Conservation (phyloP, 805 yeast species). For the Sugiyamaella qingdaonensis region DNA sequence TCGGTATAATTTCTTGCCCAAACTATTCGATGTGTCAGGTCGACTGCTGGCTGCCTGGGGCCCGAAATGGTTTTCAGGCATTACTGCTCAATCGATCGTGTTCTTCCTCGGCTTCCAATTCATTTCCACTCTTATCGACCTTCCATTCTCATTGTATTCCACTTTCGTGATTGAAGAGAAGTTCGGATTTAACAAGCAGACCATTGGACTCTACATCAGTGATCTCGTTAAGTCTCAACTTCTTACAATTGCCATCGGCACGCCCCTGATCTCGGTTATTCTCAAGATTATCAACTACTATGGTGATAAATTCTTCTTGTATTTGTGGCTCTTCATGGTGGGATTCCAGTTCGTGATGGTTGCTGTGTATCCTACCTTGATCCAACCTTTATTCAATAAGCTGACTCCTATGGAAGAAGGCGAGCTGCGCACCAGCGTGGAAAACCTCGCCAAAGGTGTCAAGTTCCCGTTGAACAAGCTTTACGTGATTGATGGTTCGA, state of each 20-base stretch:
- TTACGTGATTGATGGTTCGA: conserved; percentile 93
- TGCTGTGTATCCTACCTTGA: conserved; percentile 76
- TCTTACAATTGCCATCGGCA: conserved; percentile 56
- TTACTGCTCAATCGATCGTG: conserved; percentile 65
- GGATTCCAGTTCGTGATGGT: conserved; percentile 67
- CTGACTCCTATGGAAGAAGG: conserved; percentile 88
- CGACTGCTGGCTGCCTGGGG: conserved; percentile 28
- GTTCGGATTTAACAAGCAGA: conserved; percentile 89
- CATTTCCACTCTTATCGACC: conserved; percentile 48
- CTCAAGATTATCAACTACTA: conserved; percentile 76
- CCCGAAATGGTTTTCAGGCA: conserved; percentile 41
- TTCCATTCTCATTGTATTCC: conserved; percentile 53
- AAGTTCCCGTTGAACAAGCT: conserved; percentile 83
- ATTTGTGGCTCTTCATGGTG: conserved; percentile 68
- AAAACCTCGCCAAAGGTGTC: conserved; percentile 67
- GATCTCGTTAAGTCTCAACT: conserved; percentile 63
- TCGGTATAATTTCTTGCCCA: conserved; percentile 60
- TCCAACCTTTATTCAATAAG: conserved; percentile 90
- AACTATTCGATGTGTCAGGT: conserved; percentile 52
- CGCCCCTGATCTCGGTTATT: conserved; percentile 69
- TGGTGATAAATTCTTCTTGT: conserved; percentile 70
- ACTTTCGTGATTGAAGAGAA: conserved; percentile 88
- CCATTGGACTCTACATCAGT: conserved; percentile 62
- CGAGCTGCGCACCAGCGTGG: conserved; percentile 76
- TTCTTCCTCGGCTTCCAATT: conserved; percentile 51